Evolutionary conservation across 1,139 yeast species (phyloP).

Genomic region (Yueomyces sp.): DNA sequence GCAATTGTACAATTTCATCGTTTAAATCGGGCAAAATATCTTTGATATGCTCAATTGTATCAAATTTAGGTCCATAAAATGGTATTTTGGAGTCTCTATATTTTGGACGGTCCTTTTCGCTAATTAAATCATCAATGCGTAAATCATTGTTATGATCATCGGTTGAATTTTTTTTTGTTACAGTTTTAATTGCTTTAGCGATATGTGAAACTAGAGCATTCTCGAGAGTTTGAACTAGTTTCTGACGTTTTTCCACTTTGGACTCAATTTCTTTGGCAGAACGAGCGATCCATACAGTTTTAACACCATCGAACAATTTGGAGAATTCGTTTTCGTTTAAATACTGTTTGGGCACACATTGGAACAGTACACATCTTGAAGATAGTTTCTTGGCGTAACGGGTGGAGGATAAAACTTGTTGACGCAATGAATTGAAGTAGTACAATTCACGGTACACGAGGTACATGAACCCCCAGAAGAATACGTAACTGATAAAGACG

Average conservation of each 20-base stretch:
- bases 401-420: slow-evolving; percentile 73
- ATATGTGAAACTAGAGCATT: slow-evolving; percentile 50
- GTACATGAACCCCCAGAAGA: slow-evolving; percentile 57
- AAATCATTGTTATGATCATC: slow-evolving; percentile 36
- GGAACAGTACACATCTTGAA: slow-evolving; percentile 70
- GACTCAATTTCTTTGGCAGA: slow-evolving; percentile 46
- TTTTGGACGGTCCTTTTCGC: slow-evolving; percentile 66
- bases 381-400: slow-evolving; percentile 59
- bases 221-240: slow-evolving; percentile 54
- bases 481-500: slow-evolving; percentile 68
- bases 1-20: slow-evolving; percentile 48
- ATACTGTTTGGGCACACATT: slow-evolving; percentile 61
- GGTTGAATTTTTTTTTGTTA: slow-evolving; percentile 19
- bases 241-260: slow-evolving; percentile 49
- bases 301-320: slow-evolving; percentile 58
- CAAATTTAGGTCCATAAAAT: slow-evolving; percentile 60
- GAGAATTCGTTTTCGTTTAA: slow-evolving; percentile 50
- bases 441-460: slow-evolving; percentile 71
- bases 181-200: slow-evolving; percentile 54
- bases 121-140: slow-evolving; percentile 47
- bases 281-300: slow-evolving; percentile 64
- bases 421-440: slow-evolving; percentile 68
- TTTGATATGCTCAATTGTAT: slow-evolving; percentile 61
- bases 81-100: slow-evolving; percentile 49
- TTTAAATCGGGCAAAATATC: slow-evolving; percentile 59